A percentile compares a stretch with the other conserved stretches of the same genome.
Evolutionary conservation across 768 basidiomycete genomes (phyloP).

Genomic region (Suillus americanus): DNA sequence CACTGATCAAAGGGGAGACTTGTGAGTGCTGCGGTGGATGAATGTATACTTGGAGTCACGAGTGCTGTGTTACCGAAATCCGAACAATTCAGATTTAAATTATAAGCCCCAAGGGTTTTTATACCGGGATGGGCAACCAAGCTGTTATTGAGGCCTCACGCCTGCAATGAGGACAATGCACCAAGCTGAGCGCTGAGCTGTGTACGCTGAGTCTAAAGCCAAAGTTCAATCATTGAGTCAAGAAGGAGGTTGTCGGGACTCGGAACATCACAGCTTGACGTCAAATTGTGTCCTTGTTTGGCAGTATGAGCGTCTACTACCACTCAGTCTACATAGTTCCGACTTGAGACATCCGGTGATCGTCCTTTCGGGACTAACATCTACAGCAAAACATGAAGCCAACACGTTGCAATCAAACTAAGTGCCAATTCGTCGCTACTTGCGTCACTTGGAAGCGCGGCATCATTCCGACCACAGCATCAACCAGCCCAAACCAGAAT

Average conservation of each 20-base stretch:
- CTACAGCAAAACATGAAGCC: not conserved
- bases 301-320: not conserved
- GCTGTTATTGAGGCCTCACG: conserved; percentile 4
- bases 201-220: not conserved
- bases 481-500: not conserved
- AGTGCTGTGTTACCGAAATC: not conserved
- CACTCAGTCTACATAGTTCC: not conserved
- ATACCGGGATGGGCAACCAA: not conserved
- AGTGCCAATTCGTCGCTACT: not conserved
- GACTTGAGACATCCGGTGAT: too few species aligned
- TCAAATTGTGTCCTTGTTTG: conserved; percentile 3
- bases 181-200: conserved; percentile 4
- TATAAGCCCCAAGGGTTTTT: conserved; percentile 1
- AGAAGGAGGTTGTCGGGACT: not conserved
- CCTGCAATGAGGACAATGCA: conserved; percentile 9
- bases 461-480: not conserved
- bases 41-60: not conserved
- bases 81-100: not conserved
- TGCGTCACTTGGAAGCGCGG: not conserved
- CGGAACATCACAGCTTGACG: conserved; percentile 2
- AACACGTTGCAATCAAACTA: not conserved
- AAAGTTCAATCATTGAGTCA: not conserved
- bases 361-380: not conserved
- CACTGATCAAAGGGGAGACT: not conserved
- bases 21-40: not conserved